phyloP scores from a whole-genome alignment of 441 rosid genomes.

The Populus hybrid region DNA sequence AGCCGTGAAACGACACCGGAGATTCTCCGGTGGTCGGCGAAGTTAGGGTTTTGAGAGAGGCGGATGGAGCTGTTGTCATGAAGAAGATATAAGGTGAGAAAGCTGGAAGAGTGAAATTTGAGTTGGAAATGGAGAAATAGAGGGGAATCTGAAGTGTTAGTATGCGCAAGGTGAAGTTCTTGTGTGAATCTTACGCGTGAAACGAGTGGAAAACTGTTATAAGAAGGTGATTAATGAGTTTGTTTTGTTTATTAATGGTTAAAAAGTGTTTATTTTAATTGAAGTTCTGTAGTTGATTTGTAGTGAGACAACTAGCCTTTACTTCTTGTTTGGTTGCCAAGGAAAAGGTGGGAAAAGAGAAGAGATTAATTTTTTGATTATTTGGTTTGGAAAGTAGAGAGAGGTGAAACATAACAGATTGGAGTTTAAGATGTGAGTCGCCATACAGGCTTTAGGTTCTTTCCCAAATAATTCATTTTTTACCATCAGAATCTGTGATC shows the following conservation, averaged over 20 bases:
- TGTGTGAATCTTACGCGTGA: not conserved
- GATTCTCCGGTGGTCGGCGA: slow-evolving; percentile 12
- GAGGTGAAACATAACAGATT: not conserved
- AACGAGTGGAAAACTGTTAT: not conserved
- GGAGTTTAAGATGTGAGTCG: too few species aligned
- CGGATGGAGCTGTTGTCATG: slow-evolving; percentile 19
- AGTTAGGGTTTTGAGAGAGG: slow-evolving; percentile 17
- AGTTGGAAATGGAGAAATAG: slow-evolving; percentile 14
- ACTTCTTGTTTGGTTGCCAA: slow-evolving; percentile 1
- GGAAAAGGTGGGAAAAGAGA: not conserved
- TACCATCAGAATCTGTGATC: too few species aligned
- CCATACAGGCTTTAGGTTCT: too few species aligned
- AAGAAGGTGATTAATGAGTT: slow-evolving; percentile 1
- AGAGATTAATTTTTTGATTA: not conserved
- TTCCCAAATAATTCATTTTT: too few species aligned
- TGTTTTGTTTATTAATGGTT: not conserved
- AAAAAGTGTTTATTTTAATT: not conserved
- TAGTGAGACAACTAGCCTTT: not conserved
- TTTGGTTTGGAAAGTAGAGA: not conserved
- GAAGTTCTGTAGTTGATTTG: not conserved
- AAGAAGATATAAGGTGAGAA: not conserved
- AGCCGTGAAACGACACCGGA: slow-evolving; percentile 20
- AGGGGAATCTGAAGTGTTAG: slow-evolving; percentile 10
- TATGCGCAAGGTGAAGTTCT: slow-evolving; percentile 15
- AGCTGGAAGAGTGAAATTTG: not conserved